Base-by-base conservation (phyloP, 2,329 filamentous ascomycete genomes). In the Colletotrichum sublineola region DNA sequence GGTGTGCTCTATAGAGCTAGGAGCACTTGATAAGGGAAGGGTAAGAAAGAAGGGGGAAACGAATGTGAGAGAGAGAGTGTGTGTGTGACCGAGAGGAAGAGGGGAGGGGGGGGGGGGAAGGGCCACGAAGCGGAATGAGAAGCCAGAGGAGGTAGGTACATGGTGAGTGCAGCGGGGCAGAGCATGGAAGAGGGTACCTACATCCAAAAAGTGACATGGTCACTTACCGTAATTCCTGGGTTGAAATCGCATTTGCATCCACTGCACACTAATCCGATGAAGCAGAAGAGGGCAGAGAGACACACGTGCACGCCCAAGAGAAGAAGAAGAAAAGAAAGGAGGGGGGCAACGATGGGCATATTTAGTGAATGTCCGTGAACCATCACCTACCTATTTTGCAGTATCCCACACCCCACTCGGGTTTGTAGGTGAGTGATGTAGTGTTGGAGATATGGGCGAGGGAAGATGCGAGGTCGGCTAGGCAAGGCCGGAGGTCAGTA, bases 141-240 rank as follows among this genome's bases (percentile, higher is more conserved):
- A 58, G 69, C 68, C 69, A 53, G 65, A 64, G 53, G 48, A 55
- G 24, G 24, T 24, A 58, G 68, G 69, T 72, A 73, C 70, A 69
- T 65, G 53, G 55, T 60, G 46, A 55, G 36, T 70, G 60, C 55
- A 69, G 60, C 70, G 68, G 66, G 60, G 66, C 66, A 73, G 55
- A 70, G 55, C 53, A 60, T 55, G 58, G 53, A 46, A 36, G 62
- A 71, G 61, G 55, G 71, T 73, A 67, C 71, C 67, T 63, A 73
- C 56, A 61, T 67, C 53, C 40, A 31, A 56, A 72, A 60, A 55
- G 60, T 36, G 53, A 72, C 69, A 60, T 61, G 53, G 61, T 40
- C n/a, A 55, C 40, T 50, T 52, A 44, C 64, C 56, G 38, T 33
- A 53, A 36, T 57, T 58, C 38, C 36, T 71, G 63, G 71, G 48